Evolutionary conservation across 164 flowering plant species (phyloP), one percentile per base, ranked within the genome.

Genomic region (Vitis labrusca): DNA sequence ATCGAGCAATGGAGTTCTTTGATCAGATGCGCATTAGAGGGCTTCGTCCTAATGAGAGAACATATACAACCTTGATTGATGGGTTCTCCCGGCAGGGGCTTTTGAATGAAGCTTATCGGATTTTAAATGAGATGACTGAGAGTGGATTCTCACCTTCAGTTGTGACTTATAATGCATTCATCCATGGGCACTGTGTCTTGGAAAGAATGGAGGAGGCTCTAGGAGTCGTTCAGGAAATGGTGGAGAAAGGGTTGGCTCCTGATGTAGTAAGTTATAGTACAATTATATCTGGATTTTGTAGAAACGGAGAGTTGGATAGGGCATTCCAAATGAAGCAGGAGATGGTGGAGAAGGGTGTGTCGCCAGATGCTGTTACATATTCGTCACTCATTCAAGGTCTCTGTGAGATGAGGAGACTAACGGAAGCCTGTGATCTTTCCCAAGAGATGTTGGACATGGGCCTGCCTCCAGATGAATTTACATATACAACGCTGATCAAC

Each of bases 231-330:
- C 65, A 73, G 13, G 85, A 82, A 12, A 94, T 94, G 93, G 64
- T 12, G 30, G 68, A 15, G 4, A 85, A 76, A 78, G 91, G 91
- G n/a, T 59, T 90, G 23, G 14, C 9, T 27, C 93, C 98, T 1
- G 92, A 92, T 82, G 80, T 91, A 8, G 91, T 94, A 14, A 92
- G 86, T 71, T 89, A 90, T 57, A 76, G 95, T 68, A 85, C 98
- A 13, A 67, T 94, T 19, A 77, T 94, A 75, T 77, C 77, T 70
- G 89, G 92, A 12, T 88, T 85, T 72, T 91, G 94, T 70, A 79
- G 73, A 68, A 66, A 71, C 9, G 73, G 68, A 10, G 88, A 87
- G 27, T 8, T 94, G 76, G 89, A 85, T 11, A 81, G 68, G 60
- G 98, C 97, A 37, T 87, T 88, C 69, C 49, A 69, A 51, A 63